A percentile compares a stretch with the other conserved stretches of the same genome.
Conservation (phyloP, 192 early-diverging fungal genomes). For the Podila epigama region DNA sequence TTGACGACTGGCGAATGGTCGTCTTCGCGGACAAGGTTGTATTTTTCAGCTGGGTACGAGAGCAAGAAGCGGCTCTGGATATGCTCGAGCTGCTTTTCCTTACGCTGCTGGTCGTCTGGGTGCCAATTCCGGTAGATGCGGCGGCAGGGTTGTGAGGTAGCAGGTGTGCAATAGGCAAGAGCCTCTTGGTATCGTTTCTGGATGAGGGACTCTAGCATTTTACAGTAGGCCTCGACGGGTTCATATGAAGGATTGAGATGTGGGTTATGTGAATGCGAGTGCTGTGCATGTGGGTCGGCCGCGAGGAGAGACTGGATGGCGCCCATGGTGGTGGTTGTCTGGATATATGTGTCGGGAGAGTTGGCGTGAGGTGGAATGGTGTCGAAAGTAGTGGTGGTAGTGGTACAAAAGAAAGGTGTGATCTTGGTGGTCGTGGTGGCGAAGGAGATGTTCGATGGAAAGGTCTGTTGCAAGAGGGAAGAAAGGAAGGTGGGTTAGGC, state of each 20-base stretch:
- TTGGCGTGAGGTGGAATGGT: slow-evolving; percentile 1
- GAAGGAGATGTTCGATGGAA: too few species aligned
- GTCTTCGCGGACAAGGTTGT: slow-evolving; percentile 46
- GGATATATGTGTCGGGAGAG: neutral
- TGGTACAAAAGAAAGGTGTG: too few species aligned
- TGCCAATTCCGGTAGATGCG: slow-evolving; percentile 51
- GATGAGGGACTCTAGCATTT: slow-evolving; percentile 33
- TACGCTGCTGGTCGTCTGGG: slow-evolving; percentile 42
- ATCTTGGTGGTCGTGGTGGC: too few species aligned
- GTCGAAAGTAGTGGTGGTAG: neutral
- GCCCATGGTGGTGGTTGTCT: slow-evolving; percentile 44
- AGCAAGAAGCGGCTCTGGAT: slow-evolving; percentile 42
- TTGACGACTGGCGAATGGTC: slow-evolving; percentile 46
- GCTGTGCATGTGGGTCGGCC: slow-evolving; percentile 21
- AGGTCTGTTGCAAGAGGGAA: too few species aligned
- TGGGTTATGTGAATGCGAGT: slow-evolving; percentile 7
- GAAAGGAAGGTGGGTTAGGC: neutral
- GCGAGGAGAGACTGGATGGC: slow-evolving; percentile 47
- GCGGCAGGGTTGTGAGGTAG: slow-evolving; percentile 40
- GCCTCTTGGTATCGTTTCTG: slow-evolving; percentile 40
- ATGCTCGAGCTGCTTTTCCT: slow-evolving; percentile 43
- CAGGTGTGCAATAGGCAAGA: slow-evolving; percentile 36
- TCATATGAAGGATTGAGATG: slow-evolving; percentile 23
- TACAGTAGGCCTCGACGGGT: slow-evolving; percentile 37
- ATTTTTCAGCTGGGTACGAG: slow-evolving; percentile 50